Conservation (phyloP, 169 alveolate species). For the Plasmodium ovale region DNA sequence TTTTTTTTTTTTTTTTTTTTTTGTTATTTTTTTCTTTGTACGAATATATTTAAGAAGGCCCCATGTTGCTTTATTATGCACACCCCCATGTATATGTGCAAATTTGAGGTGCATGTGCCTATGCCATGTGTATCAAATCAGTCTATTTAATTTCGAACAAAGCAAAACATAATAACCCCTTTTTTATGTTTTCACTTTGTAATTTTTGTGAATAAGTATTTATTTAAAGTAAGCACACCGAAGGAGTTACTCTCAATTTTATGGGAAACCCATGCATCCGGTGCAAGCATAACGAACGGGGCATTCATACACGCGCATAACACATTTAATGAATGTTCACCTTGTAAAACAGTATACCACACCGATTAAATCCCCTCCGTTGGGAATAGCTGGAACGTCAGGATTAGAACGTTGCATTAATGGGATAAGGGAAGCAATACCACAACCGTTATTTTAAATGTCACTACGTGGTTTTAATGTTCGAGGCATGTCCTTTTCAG, state of each 20-base stretch:
- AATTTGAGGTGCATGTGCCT: neutral
- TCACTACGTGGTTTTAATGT: no score
- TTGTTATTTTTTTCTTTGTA: neutral
- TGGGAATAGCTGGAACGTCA: no score
- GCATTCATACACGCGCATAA: no score
- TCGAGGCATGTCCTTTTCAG: no score
- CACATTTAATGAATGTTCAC: neutral
- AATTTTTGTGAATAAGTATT: conserved; percentile 32
- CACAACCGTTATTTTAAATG: no score
- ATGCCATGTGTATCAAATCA: conserved; percentile 1
- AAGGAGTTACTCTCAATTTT: neutral
- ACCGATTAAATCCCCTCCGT: no score
- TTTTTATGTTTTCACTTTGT: conserved; percentile 34
- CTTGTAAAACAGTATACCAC: no score
- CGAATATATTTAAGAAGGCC: neutral
- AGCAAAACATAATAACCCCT: no score
- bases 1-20: conserved; percentile 2
- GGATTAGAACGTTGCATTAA: no score
- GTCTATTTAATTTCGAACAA: neutral
- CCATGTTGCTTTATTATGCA: neutral
- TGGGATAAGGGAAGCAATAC: no score
- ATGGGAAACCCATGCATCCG: no score
- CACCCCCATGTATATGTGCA: neutral
- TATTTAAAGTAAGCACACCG: neutral
- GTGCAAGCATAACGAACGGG: no score